phyloP scores from a whole-genome alignment of 129 eudicot genomes.

The Flaveria ramosissima region DNA sequence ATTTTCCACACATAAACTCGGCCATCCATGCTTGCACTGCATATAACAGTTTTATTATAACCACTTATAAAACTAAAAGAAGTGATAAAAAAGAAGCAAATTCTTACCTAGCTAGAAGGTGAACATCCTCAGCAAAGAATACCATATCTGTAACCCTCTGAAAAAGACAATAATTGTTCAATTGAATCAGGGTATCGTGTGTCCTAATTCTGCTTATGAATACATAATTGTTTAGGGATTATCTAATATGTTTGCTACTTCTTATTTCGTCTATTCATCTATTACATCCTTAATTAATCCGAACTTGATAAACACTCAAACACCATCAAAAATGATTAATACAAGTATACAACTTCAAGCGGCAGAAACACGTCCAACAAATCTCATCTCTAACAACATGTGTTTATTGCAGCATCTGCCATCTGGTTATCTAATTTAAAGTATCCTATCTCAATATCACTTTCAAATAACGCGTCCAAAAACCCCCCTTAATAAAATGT shows the following conservation, averaged over 20 bases:
- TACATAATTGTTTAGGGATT: not conserved
- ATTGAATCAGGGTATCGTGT: slow-evolving; percentile 3
- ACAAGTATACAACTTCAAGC: slow-evolving; percentile 4
- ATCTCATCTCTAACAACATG: not conserved
- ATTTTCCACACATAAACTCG: slow-evolving; percentile 96
- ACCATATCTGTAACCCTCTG: slow-evolving; percentile 99
- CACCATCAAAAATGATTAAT: not conserved
- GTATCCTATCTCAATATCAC: not conserved
- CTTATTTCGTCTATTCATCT: not conserved
- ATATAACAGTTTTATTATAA: slow-evolving; percentile 10
- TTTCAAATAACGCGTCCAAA: not conserved
- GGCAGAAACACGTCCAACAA: not conserved
- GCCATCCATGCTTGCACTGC: slow-evolving; percentile 96
- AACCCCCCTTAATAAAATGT: too few species aligned
- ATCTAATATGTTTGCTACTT: not conserved
- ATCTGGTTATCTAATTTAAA: not conserved
- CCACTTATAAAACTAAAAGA: not conserved
- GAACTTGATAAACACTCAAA: not conserved
- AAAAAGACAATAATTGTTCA: slow-evolving; percentile 6
- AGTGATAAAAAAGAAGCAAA: not conserved
- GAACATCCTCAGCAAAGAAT: slow-evolving; percentile 99
- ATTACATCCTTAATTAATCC: not conserved
- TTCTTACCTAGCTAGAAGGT: slow-evolving; percentile 85
- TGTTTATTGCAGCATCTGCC: not conserved
- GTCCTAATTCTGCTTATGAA: not conserved